These are phyloP conservation scores for Skeletonema tropicum DNA, from an alignment of 108 stramenopile species.

Conservation along the genomic window DNA sequence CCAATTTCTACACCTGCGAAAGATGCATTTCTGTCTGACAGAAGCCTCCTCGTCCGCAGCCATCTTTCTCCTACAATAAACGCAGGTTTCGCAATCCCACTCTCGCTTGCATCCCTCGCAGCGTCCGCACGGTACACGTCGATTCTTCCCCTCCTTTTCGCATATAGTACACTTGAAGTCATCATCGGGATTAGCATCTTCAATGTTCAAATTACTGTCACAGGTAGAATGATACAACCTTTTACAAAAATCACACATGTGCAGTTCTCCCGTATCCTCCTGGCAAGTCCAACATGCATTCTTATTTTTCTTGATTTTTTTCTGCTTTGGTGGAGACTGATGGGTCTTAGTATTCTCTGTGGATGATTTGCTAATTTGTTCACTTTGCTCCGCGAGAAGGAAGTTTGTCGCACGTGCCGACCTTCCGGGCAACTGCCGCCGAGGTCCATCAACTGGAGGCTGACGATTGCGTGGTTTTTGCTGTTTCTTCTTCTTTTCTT, in stretches of 20 bases:
- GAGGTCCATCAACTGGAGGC: constrained; percentile 16
- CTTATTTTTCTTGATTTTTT: constrained; percentile 15
- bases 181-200: not conserved
- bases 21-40: constrained; percentile 29
- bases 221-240: constrained; percentile 24
- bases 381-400: not conserved
- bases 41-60: not conserved
- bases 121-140: constrained; percentile 37
- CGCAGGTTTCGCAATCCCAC: constrained; percentile 32
- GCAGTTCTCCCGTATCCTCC: constrained; percentile 15
- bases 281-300: constrained; percentile 25
- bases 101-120: constrained; percentile 32
- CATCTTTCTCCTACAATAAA: constrained; percentile 13
- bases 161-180: constrained; percentile 25
- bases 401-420: constrained; percentile 15
- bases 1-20: constrained; percentile 37
- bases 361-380: not conserved
- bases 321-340: constrained; percentile 4
- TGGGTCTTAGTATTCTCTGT: not conserved
- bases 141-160: constrained; percentile 11
- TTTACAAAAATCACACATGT: constrained; percentile 10
- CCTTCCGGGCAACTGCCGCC: constrained; percentile 32
- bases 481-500: constrained; percentile 13
- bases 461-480: constrained; percentile 15
- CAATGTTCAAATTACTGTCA: constrained; percentile 1